Evolutionary conservation across 306 rosid species (phyloP), one percentile per base, ranked within the genome.

Genomic region (Astragalus membranaceus): DNA sequence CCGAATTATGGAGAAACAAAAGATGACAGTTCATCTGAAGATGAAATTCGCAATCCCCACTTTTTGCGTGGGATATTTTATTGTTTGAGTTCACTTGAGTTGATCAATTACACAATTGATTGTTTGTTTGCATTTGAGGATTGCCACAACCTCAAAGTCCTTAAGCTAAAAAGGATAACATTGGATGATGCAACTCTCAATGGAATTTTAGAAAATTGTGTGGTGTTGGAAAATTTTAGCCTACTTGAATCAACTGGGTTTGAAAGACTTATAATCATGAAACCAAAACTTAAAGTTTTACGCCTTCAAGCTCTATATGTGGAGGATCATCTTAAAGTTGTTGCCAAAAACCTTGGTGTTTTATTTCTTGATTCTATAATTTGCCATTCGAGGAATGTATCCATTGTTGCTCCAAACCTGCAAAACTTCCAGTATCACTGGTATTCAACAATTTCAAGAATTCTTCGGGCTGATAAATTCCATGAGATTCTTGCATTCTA

Each of bases 291-390:
- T 17, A 47, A 57, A 43, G 41, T 67, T 58, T 37, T 75, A 50
- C 12, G 14, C 5, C 74, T 75, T 1, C 51, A 48, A 67, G 33
- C 52, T 6, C 2, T 75, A 8, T 16, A 10, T 6, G 61, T 67
- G 6, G 23, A 0, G 23, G 53, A 67, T 12, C 32, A 67, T 7
- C 6, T 75, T 7, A 10, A 57, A n/a, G 8, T 67, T 47, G 20
- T 2, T 35, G 30, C 14, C 5, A 4, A 67, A 14, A 48, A 23
- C 6, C 62, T 75, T 10, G 69, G 33, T 6, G 13, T 36, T n/a
- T 13, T 75, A 7, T 8, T 17, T 5, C 14, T 75, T 48, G 79
- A 67, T 58, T n/a, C 69, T 20, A 10, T 75, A 8, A 37, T n/a
- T 4, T 36, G 39, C 48, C 63, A 68, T 10, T 10, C 0, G 10